Base-by-base conservation (phyloP, 768 basidiomycete genomes). In the Lactifluus subvellereus region DNA sequence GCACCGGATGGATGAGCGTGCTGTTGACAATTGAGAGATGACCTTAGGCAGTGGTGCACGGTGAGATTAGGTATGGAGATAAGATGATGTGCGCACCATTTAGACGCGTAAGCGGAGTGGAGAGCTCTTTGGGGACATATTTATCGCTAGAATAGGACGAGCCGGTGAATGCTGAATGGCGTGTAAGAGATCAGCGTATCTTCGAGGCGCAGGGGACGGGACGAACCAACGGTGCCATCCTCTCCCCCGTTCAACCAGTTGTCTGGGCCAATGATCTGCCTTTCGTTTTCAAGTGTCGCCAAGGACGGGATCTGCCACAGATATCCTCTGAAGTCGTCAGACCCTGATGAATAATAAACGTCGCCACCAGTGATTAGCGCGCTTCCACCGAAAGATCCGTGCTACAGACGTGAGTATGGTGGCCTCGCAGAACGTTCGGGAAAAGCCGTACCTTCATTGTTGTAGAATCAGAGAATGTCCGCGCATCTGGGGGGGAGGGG, bases 1-100 rank as follows among this genome's bases (percentile, higher is more conserved):
- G 77, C 22, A 81, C 77, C 2, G 91, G 91, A 70, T 93, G 91
- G 61, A 91, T 83, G 30, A 88, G 73, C 3, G 82, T 77, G 0
- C 84, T 82, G 70, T 93, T 94, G 50, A 92, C 84, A 57, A 94
- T 89, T 1, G 89, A 90, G 45, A 80, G 75, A 70, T 92, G 89
- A 4, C 89, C 88, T 85, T 47, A 47, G 61, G 27, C 49, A 45
- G 47, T 13, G 43, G 45, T 42, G 16, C 27, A 30, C 27, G 43
- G 11, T 35, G 27, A 14, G 33, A 1, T 27, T 18, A 32, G 32
- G 9, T 14, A 14, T 35, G 32, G 45, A 49, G 55, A 27, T 18
- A 37, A 38, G 49, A 50, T 18, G 59, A 50, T 48, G n/a, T 38
- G 67, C 69, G 18, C 49, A 85, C 88, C 88, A 65, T 77, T 78